Base-by-base conservation (phyloP, 495 filamentous ascomycete genomes). In the Hypoxylon fragiforme region DNA sequence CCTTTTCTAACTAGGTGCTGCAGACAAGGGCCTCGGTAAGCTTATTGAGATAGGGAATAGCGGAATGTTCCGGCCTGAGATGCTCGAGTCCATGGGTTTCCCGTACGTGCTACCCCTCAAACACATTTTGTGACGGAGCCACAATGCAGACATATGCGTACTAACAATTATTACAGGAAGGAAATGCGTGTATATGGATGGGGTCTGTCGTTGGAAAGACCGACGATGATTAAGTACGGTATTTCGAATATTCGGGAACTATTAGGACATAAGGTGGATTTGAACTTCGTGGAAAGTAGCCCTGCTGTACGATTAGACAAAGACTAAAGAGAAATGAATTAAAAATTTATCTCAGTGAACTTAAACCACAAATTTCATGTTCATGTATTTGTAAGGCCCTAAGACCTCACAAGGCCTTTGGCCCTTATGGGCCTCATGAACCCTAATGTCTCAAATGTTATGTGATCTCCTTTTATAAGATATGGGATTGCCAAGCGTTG, bases 41-140 rank as follows among this genome's bases (percentile, higher is more conserved):
- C 88, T 90, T 79, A 88, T 96, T 14, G 91, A 98, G 73, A 98
- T 98, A 70, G 94, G 94, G 24, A 98, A 98, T 72, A 91, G 86
- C 62, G 92, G 94, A 51, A 97, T 96, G 90, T 98, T 98, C 84
- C 78, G 94, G 49, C 91, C 94, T 16, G 94, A 97, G 74, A 96
- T 97, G 91, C 69, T 98, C 64, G 84, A 91, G 72, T 78, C 87
- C 2, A 74, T 74, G 63, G 63, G 72, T 2, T 52, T 65, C 16
- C 63, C 63, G 34, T 56, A 52, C 2, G 58, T 62, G 22, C 16
- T 14, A 15, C 36, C 37, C 8, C 9, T 19, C 38, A 3, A 3
- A n/a, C 12, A n/a, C n/a, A n/a, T n/a, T n/a, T n/a, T n/a, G n/a
- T n/a, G n/a, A n/a, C n/a, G n/a, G n/a, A n/a, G n/a, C n/a, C n/a